Evolutionary conservation across 768 basidiomycete genomes (phyloP).

Genomic region (Cystobasidium ongulense): DNA sequence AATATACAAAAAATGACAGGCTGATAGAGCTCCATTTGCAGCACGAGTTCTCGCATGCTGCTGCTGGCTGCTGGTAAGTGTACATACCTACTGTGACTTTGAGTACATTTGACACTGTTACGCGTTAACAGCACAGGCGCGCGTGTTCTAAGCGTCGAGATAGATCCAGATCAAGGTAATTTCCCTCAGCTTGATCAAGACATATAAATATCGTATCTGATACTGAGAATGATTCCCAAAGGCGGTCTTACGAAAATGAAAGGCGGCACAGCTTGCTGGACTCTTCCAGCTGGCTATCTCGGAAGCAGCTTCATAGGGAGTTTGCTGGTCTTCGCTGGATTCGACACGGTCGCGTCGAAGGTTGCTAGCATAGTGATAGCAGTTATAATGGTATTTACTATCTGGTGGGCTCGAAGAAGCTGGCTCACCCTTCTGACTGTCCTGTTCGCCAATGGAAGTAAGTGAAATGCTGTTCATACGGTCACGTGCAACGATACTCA

Average conservation of each 20-base stretch:
- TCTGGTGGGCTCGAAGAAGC: conserved; percentile 60
- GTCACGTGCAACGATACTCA: conserved; percentile 69
- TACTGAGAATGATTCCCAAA: background rate
- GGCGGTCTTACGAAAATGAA: conserved; percentile 26
- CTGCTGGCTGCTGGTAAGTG: conserved; percentile 22
- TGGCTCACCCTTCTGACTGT: conserved; percentile 48
- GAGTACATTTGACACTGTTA: background rate
- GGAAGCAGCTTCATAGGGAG: conserved; percentile 78
- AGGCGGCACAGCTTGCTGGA: conserved; percentile 19
- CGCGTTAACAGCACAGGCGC: conserved; percentile 20
- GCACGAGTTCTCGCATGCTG: conserved; percentile 28
- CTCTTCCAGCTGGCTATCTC: conserved; percentile 32
- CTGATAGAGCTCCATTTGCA: background rate
- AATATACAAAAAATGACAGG: background rate
- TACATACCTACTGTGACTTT: background rate
- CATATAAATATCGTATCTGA: too few relatives aligned
- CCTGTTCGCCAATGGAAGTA: conserved; percentile 53
- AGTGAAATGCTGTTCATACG: too few relatives aligned
- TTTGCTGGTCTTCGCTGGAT: conserved; percentile 74
- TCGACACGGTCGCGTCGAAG: conserved; percentile 81
- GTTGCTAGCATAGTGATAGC: conserved; percentile 69
- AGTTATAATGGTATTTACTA: conserved; percentile 73
- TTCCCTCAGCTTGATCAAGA: too few relatives aligned
- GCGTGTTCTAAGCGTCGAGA: conserved; percentile 13
- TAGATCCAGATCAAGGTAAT: conserved; percentile 11